phyloP scores from a whole-genome alignment of 306 rosid genomes.

The Astragalus glycyphyllos region DNA sequence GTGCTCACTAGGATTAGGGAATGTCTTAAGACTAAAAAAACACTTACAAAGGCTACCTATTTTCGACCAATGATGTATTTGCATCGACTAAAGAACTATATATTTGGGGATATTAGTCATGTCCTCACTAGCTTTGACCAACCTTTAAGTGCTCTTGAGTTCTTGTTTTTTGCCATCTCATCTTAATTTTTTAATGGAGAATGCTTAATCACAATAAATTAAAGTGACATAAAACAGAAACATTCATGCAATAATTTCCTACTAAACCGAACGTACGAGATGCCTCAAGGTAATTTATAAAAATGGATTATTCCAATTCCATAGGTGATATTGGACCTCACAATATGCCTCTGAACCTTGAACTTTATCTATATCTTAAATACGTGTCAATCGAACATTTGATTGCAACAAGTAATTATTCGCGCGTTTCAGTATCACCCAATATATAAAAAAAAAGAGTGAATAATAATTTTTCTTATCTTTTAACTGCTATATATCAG shows the following conservation, averaged over 20 bases:
- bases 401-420: slow-evolving; percentile 41
- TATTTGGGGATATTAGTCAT: too few species aligned
- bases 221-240: not conserved
- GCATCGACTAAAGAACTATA: too few species aligned
- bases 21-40: too few species aligned
- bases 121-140: too few species aligned
- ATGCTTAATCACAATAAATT: too few species aligned
- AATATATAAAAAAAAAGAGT: not conserved
- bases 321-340: slow-evolving; percentile 28
- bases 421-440: slow-evolving; percentile 13
- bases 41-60: too few species aligned
- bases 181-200: too few species aligned
- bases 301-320: slow-evolving; percentile 21
- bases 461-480: slow-evolving; percentile 15
- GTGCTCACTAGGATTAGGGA: too few species aligned
- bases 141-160: too few species aligned
- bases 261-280: not conserved
- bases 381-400: slow-evolving; percentile 38
- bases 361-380: not conserved
- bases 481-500: slow-evolving; percentile 17
- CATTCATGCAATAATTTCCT: not conserved
- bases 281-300: not conserved
- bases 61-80: too few species aligned
- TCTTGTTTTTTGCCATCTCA: too few species aligned
- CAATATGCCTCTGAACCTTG: slow-evolving; percentile 13